A percentile compares a stretch with the other conserved stretches of the same genome.
These are phyloP conservation scores for Pleurotus ostreatus DNA, from an alignment of 768 basidiomycete species.

Conservation along the genomic window DNA sequence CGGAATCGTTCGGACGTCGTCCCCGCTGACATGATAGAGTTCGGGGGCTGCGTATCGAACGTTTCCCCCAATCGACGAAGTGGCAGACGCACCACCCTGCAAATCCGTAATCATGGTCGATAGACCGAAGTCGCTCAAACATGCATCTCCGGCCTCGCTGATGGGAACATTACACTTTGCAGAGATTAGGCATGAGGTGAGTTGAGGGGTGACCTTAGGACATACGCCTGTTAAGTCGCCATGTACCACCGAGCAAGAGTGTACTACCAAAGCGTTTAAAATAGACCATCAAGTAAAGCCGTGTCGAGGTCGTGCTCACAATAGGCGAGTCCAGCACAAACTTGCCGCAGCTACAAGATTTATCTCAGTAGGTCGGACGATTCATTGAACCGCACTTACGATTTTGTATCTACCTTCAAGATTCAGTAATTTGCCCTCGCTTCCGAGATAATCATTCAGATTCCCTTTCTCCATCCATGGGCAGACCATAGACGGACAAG, in stretches of 20 bases:
- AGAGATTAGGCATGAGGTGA: neutral
- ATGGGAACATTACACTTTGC: constrained; percentile 31
- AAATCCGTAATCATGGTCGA: constrained; percentile 20
- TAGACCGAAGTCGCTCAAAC: constrained; percentile 34
- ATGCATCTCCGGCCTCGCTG: constrained; percentile 22
- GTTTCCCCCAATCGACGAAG: constrained; percentile 24
- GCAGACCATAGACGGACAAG: constrained; percentile 26
- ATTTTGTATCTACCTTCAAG: constrained; percentile 13
- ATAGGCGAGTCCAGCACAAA: constrained; percentile 7
- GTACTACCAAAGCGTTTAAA: constrained; percentile 7
- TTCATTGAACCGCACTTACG: constrained; percentile 9
- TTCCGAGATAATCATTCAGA: constrained; percentile 17
- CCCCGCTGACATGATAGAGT: constrained; percentile 12
- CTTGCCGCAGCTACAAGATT: constrained; percentile 3
- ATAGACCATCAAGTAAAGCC: neutral
- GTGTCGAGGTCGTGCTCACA: neutral
- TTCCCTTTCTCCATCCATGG: constrained; percentile 30
- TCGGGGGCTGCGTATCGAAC: constrained; percentile 33
- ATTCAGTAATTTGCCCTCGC: constrained; percentile 9
- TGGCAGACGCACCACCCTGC: constrained; percentile 17
- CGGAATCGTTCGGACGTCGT: no score
- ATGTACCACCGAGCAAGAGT: constrained; percentile 20
- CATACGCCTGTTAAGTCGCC: constrained; percentile 30
- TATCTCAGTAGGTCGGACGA: neutral
- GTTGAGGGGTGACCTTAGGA: neutral